Evolutionary conservation across 306 rosid species (phyloP).

Genomic region (Geum urbanum): DNA sequence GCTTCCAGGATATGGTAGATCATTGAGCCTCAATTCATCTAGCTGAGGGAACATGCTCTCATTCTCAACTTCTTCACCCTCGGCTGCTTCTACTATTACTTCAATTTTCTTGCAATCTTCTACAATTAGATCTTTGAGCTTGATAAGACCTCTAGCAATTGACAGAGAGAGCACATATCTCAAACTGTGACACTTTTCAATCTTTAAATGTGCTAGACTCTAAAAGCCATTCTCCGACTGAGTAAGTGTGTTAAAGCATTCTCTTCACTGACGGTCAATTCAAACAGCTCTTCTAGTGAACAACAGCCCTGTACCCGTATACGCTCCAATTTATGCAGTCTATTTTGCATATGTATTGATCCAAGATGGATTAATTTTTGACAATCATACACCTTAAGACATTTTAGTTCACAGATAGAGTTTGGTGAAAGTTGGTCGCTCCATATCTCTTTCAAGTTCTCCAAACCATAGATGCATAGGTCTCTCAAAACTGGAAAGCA

Average conservation of each 20-base stretch:
- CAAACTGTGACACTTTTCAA: too few species aligned
- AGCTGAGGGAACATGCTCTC: too few species aligned
- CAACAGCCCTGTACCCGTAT: accelerated
- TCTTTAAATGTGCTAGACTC: too few species aligned
- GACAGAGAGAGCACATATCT: too few species aligned
- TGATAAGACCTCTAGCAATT: too few species aligned
- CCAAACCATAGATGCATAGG: accelerated
- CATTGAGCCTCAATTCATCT: too few species aligned
- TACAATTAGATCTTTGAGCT: too few species aligned
- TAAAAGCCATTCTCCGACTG: too few species aligned
- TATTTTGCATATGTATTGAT: background rate
- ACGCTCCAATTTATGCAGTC: background rate
- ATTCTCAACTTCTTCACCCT: too few species aligned
- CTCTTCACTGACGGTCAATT: background rate
- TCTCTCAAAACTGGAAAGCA: background rate
- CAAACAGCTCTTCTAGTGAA: background rate
- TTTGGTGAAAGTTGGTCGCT: background rate
- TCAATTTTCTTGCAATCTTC: too few species aligned
- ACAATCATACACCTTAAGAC: background rate
- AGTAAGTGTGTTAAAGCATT: background rate
- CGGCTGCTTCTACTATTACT: too few species aligned
- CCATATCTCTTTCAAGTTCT: background rate
- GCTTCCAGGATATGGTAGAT: too few species aligned
- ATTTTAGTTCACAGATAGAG: conserved; percentile 4
- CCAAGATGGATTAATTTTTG: background rate